phyloP scores from a whole-genome alignment of 1,284 basidiomycete species.

The Trichosporon coremiiforme region DNA sequence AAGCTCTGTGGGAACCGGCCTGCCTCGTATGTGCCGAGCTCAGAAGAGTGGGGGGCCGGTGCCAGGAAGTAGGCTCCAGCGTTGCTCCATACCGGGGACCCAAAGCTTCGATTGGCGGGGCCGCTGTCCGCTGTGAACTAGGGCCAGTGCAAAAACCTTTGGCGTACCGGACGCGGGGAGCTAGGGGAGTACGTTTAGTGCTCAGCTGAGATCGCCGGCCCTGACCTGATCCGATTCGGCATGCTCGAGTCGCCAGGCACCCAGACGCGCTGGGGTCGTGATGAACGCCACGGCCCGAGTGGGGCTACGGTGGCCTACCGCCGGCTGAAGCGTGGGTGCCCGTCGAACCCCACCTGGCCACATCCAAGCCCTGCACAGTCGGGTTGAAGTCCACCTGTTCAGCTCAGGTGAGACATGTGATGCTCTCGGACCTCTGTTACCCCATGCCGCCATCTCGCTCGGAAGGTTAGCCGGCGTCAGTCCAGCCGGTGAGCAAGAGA shows the following conservation, averaged over 20 bases:
- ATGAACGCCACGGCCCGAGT: background rate
- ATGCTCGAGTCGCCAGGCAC: background rate
- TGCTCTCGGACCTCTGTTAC: background rate
- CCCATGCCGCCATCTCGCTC: background rate
- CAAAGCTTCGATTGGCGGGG: background rate
- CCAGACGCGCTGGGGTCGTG: background rate
- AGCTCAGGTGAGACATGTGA: slow-evolving; percentile 12
- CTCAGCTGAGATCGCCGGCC: slow-evolving; percentile 5
- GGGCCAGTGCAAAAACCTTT: background rate
- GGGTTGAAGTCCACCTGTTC: background rate
- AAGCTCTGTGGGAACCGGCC: background rate
- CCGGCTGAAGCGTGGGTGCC: slow-evolving; percentile 4
- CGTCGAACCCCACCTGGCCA: background rate
- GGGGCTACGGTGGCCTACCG: background rate
- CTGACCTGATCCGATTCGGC: slow-evolving; percentile 3
- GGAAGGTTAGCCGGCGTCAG: background rate
- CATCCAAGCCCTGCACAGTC: background rate
- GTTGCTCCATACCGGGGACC: background rate
- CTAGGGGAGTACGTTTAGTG: background rate
- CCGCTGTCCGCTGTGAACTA: background rate
- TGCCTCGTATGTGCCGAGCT: background rate
- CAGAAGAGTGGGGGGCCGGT: background rate
- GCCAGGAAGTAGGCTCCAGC: background rate
- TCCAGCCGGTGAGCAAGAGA: background rate
- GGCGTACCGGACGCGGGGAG: background rate